A percentile compares a stretch with the other conserved stretches of the same genome.
phyloP scores from a whole-genome alignment of 1,284 basidiomycete species.

The Austroboletus niveus region DNA sequence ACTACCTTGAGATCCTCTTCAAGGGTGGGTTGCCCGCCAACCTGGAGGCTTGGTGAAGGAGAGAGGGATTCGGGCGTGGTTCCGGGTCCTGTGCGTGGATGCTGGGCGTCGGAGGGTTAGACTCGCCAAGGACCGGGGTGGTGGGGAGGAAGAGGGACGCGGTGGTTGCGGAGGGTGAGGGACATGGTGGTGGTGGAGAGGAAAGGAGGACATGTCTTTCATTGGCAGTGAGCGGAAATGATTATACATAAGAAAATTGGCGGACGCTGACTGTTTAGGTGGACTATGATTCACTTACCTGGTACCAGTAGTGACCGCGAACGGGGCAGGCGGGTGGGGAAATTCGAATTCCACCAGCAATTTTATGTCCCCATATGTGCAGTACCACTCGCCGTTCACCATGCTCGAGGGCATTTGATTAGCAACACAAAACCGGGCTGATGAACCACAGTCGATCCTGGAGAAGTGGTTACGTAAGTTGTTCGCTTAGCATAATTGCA shows the following conservation, averaged over 20 bases:
- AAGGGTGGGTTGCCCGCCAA: constrained; percentile 37
- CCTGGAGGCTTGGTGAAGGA: constrained; percentile 17
- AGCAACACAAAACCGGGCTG: too few species aligned
- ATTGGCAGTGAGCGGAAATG: background rate
- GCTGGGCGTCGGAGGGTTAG: constrained; percentile 45
- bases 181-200: constrained; percentile 41
- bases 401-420: too few species aligned
- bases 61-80: constrained; percentile 4
- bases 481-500: too few species aligned
- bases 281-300: too few species aligned
- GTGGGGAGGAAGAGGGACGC: constrained; percentile 73
- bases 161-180: constrained; percentile 58
- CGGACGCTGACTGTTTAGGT: background rate
- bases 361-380: too few species aligned
- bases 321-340: too few species aligned
- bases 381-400: too few species aligned
- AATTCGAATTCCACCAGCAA: too few species aligned
- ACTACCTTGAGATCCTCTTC: constrained; percentile 65
- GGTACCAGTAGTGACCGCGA: too few species aligned
- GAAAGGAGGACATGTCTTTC: background rate
- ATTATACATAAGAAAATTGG: background rate
- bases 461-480: too few species aligned
- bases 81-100: constrained; percentile 13
- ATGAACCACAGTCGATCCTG: too few species aligned
- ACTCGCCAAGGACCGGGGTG: constrained; percentile 61